phyloP scores from a whole-genome alignment of 1,139 yeast species.

The Lodderomyces theae region DNA sequence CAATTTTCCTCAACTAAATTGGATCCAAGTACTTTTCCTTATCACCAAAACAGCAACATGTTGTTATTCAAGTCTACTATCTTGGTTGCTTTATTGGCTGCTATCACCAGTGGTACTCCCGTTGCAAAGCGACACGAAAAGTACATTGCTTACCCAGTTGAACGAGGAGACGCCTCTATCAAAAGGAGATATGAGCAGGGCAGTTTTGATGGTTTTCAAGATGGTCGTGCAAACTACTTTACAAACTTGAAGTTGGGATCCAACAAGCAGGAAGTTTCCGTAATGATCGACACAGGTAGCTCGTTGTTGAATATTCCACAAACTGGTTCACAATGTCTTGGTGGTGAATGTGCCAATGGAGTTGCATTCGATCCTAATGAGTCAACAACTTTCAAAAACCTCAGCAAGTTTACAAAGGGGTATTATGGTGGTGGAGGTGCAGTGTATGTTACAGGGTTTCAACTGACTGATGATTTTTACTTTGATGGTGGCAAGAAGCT shows the following conservation, averaged over 20 bases:
- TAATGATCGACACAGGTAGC: background rate
- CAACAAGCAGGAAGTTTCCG: background rate
- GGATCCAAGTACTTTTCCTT: too few species aligned
- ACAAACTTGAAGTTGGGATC: background rate
- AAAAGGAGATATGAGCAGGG: background rate
- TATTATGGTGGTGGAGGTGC: background rate
- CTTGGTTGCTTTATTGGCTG: background rate
- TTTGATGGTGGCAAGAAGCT: background rate
- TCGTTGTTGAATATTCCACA: background rate
- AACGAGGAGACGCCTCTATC: background rate
- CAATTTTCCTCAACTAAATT: too few species aligned
- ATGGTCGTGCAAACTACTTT: background rate
- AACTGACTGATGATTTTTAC: background rate
- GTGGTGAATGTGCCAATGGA: background rate
- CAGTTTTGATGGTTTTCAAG: background rate
- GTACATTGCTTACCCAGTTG: background rate
- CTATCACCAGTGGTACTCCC: background rate
- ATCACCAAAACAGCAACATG: background rate
- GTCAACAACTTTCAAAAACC: slow-evolving; percentile 1
- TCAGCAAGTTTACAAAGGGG: background rate
- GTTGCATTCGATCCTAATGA: background rate
- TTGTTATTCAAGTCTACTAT: background rate
- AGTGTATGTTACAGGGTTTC: background rate
- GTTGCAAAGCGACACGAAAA: background rate
- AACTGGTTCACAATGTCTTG: background rate